Evolutionary conservation across 192 early-diverging fungal genomes (phyloP).

Genomic region (Backusella liffmaniae): DNA sequence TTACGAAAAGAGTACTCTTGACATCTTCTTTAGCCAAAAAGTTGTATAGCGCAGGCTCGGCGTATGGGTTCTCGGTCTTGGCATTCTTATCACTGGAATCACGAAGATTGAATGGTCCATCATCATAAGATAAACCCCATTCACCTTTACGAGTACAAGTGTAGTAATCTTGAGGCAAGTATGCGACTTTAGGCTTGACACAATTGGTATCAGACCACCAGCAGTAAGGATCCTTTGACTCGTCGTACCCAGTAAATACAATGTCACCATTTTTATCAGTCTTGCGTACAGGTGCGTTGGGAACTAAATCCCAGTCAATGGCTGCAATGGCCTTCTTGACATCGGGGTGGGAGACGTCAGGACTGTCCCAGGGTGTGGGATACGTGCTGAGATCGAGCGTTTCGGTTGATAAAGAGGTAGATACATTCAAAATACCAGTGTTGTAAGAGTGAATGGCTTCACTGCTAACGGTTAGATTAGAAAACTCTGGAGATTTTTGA

Average conservation of each 20-base stretch:
- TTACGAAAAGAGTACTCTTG: conserved; percentile 19
- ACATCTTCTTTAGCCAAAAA: conserved; percentile 14
- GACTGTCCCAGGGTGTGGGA: conserved; percentile 21
- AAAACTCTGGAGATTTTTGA: conserved; percentile 8
- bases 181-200: conserved; percentile 17
- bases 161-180: conserved; percentile 25
- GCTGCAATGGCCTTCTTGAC: conserved; percentile 13
- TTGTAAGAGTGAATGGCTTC: conserved; percentile 16
- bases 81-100: background rate
- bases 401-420: conserved; percentile 2
- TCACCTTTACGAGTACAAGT: conserved; percentile 5
- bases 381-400: conserved; percentile 14
- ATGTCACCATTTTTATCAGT: conserved; percentile 26
- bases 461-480: conserved; percentile 16
- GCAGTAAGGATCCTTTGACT: background rate
- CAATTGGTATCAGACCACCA: conserved; percentile 24
- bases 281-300: conserved; percentile 14
- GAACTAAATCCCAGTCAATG: conserved; percentile 28
- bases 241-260: conserved; percentile 14
- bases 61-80: background rate
- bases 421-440: conserved; percentile 12
- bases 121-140: conserved; percentile 27
- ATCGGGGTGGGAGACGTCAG: conserved; percentile 29
- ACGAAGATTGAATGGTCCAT: conserved; percentile 22
- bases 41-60: conserved; percentile 20